These are phyloP conservation scores for Ceratopteris richardii DNA, from an alignment of 75 land plant genomes.

Conservation along the genomic window DNA sequence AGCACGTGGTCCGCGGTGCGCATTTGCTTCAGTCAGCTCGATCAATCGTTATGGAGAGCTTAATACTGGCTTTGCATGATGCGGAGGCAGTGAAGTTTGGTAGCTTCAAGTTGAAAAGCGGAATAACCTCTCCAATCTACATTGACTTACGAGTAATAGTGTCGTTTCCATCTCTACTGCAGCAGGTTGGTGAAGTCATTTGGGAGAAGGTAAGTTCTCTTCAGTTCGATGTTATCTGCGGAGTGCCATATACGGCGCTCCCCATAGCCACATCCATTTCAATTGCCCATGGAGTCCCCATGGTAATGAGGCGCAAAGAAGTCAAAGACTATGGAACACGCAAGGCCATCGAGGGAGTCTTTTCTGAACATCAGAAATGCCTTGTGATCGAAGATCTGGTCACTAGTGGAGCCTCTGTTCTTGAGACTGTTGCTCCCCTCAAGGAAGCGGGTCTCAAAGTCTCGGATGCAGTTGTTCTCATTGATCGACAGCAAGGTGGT, in stretches of 20 bases:
- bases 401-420: conserved; percentile 86
- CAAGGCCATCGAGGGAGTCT: conserved; percentile 77
- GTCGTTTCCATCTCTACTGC: conserved; percentile 78
- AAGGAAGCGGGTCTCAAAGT: conserved; percentile 30
- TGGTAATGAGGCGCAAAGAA: conserved; percentile 98
- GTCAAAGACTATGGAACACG: conserved; percentile 87
- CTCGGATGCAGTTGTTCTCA: conserved; percentile 70
- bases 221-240: conserved; percentile 68
- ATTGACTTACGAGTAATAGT: conserved; percentile 93
- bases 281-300: conserved; percentile 45
- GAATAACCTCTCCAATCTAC: conserved; percentile 90
- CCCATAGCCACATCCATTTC: conserved; percentile 85
- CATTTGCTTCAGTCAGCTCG: no score
- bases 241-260: conserved; percentile 96
- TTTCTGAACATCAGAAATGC: conserved; percentile 35
- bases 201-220: conserved; percentile 11
- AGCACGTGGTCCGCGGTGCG: no score
- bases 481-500: conserved; percentile 89
- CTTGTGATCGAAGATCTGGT: conserved; percentile 85
- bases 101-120: conserved; percentile 88
- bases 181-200: conserved; percentile 51
- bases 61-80: neutral
- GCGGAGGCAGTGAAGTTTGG: conserved; percentile 59
- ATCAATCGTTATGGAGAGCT: no score
- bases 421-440: conserved; percentile 81